phyloP scores from a whole-genome alignment of 1,284 basidiomycete genomes.

The Moniliella sp. region DNA sequence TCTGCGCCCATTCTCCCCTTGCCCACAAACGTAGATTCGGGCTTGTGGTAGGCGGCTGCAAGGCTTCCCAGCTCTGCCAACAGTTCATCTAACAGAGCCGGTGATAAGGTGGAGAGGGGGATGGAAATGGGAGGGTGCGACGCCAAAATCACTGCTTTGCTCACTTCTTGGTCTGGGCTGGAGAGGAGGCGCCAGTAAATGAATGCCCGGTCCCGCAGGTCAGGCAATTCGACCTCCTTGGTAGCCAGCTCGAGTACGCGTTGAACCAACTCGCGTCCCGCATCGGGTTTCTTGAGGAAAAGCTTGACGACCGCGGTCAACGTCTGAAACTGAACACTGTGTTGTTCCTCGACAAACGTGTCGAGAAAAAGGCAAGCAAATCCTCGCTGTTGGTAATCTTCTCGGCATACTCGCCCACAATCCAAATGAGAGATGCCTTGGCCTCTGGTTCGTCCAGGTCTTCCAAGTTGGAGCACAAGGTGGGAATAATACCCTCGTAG shows the following conservation, averaged over 20 bases:
- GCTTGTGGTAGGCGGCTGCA: conserved; percentile 86
- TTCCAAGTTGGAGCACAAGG: conserved; percentile 77
- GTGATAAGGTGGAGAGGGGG: conserved; percentile 67
- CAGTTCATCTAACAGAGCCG: conserved; percentile 76
- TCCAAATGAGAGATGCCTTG: conserved; percentile 93
- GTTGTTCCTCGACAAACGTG: conserved; percentile 74
- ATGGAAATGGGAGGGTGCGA: conserved; percentile 77
- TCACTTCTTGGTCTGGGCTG: conserved; percentile 64
- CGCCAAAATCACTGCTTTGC: conserved; percentile 81
- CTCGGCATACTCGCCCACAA: conserved; percentile 88
- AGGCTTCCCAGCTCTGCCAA: conserved; percentile 46
- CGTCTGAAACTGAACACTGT: conserved; percentile 81
- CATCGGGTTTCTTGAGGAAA: conserved; percentile 63
- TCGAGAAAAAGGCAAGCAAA: conserved; percentile 69
- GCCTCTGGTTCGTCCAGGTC: conserved; percentile 94
- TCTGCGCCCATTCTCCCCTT: conserved; percentile 26
- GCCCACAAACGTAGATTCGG: conserved; percentile 41
- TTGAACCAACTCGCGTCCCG: conserved; percentile 61
- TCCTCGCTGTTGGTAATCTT: conserved; percentile 92
- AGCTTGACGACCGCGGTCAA: conserved; percentile 89
- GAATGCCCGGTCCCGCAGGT: conserved; percentile 82
- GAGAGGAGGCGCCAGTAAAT: conserved; percentile 87
- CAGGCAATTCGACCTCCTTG: conserved; percentile 85
- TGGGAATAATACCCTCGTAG: conserved; percentile 89
- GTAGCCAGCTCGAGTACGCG: conserved; percentile 75